phyloP scores from a whole-genome alignment of 495 filamentous ascomycete genomes.

The Cercophora sp. region DNA sequence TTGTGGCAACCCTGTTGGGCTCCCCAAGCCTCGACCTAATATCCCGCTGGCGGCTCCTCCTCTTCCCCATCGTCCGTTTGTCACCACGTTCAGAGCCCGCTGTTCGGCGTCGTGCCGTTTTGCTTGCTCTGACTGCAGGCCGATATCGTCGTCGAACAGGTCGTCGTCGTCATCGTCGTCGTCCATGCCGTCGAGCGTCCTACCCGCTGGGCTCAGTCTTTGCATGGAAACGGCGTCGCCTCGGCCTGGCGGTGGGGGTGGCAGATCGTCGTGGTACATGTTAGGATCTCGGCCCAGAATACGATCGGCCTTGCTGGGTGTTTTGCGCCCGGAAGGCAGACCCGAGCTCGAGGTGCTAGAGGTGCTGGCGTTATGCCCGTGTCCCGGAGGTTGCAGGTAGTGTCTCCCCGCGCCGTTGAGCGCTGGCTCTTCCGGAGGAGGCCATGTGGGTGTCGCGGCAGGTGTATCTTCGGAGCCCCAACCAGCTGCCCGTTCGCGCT shows the following conservation, averaged over 20 bases:
- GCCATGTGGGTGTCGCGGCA: constrained; percentile 20
- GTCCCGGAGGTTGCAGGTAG: constrained; percentile 23
- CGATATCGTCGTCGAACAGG: constrained; percentile 10
- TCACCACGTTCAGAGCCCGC: constrained; percentile 40
- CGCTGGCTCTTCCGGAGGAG: constrained; percentile 9
- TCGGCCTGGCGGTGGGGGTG: background rate
- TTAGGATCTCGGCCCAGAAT: constrained; percentile 47
- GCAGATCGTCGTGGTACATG: constrained; percentile 36
- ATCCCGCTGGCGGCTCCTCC: constrained; percentile 20
- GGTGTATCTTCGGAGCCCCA: constrained; percentile 41
- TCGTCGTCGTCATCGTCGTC: constrained; percentile 26
- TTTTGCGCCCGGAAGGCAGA: constrained; percentile 14
- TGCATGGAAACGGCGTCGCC: constrained; percentile 36
- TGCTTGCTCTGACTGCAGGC: constrained; percentile 3
- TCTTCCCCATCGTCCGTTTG: constrained; percentile 34
- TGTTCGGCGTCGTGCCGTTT: constrained; percentile 30
- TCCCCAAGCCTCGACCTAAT: background rate
- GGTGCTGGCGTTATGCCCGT: constrained; percentile 6
- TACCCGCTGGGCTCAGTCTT: constrained; percentile 36
- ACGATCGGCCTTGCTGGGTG: constrained; percentile 48
- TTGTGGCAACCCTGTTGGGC: too few species aligned
- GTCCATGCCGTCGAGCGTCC: constrained; percentile 30
- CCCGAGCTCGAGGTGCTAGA: constrained; percentile 5
- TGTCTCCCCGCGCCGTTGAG: constrained; percentile 33
- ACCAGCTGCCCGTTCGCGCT: constrained; percentile 52